These are phyloP conservation scores for Aspergillus panamensis DNA, from an alignment of 495 filamentous ascomycete species.

Conservation along the genomic window DNA sequence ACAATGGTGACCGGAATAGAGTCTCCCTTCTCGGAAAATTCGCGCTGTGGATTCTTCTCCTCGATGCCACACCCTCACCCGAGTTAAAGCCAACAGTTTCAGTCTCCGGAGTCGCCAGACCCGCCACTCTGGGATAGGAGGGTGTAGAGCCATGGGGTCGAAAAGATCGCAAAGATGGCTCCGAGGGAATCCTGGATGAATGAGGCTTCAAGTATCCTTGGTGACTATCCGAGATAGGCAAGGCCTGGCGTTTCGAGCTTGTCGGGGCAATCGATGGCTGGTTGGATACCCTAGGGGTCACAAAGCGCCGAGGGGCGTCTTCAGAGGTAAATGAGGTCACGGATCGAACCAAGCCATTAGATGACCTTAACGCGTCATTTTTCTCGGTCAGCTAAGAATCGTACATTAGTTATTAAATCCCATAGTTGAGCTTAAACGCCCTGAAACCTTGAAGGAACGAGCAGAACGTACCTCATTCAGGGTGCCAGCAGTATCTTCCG, in stretches of 20 bases:
- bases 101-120: constrained; percentile 45
- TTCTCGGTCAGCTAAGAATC: constrained; percentile 47
- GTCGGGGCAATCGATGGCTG: constrained; percentile 28
- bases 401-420: not conserved
- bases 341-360: constrained; percentile 55
- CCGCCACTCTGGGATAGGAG: constrained; percentile 31
- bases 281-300: constrained; percentile 25
- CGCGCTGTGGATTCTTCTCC: constrained; percentile 36
- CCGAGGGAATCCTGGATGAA: constrained; percentile 32
- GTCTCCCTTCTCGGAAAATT: constrained; percentile 34
- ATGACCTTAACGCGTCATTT: constrained; percentile 46
- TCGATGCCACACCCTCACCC: constrained; percentile 29
- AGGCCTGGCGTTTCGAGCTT: constrained; percentile 45
- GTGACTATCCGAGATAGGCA: constrained; percentile 57
- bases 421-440: too few species aligned
- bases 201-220: constrained; percentile 37
- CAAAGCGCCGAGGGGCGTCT: constrained; percentile 30
- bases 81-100: constrained; percentile 32
- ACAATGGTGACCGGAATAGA: constrained; percentile 37
- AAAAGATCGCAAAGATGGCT: constrained; percentile 33
- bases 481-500: constrained; percentile 54
- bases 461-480: constrained; percentile 54
- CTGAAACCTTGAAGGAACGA: too few species aligned
- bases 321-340: constrained; percentile 41
- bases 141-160: constrained; percentile 30